Evolutionary conservation across 192 early-diverging fungal genomes (phyloP).

Genomic region (Entrophospora sp.): DNA sequence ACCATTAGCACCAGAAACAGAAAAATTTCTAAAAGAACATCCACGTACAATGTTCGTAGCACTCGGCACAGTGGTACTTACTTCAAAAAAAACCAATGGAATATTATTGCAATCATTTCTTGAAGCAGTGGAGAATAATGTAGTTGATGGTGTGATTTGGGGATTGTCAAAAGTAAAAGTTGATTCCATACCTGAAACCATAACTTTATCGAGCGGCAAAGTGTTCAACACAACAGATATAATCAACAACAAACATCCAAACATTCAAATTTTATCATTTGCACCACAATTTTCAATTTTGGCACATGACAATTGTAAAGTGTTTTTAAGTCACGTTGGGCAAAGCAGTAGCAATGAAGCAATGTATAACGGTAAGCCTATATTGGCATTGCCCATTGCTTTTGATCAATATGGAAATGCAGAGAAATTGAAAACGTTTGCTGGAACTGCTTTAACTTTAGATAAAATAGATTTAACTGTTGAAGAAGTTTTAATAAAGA

Average conservation of each 20-base stretch:
- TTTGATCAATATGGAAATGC: slow-evolving; percentile 25
- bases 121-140: slow-evolving; percentile 15
- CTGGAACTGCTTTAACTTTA: neutral
- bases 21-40: neutral
- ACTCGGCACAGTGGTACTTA: slow-evolving; percentile 15
- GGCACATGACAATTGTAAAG: slow-evolving; percentile 13
- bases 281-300: slow-evolving; percentile 28
- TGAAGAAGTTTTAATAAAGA: neutral
- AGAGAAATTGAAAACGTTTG: neutral
- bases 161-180: neutral
- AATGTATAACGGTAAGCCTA: slow-evolving; percentile 18
- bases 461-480: neutral
- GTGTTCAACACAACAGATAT: neutral
- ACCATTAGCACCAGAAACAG: neutral
- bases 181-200: neutral
- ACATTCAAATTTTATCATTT: slow-evolving; percentile 12
- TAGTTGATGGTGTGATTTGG: slow-evolving; percentile 32
- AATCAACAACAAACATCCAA: neutral
- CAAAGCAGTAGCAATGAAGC: slow-evolving; percentile 24
- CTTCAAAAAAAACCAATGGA: neutral
- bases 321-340: slow-evolving; percentile 29
- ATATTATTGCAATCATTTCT: slow-evolving; percentile 24
- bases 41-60: neutral
- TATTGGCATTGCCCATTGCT: slow-evolving; percentile 24
- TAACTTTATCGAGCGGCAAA: neutral